Evolutionary conservation across 108 stramenopile species (phyloP), one percentile per base, ranked within the genome.

Genomic region (Nitzschia putrida): DNA sequence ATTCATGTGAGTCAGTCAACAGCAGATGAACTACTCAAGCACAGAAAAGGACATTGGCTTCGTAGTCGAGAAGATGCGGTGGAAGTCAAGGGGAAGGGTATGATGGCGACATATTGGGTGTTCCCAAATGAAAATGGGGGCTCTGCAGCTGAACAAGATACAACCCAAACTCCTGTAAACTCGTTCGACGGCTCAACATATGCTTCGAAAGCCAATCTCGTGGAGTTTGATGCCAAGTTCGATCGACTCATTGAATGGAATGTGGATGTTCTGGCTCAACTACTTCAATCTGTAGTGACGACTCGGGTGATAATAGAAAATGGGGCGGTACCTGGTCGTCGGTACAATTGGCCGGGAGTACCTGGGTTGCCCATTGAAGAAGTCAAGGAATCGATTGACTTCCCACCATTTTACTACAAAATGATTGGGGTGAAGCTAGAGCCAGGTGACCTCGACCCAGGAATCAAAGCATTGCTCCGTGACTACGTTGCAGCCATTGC

Each of bases 231-330:
- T 55, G 12, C 13, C 12, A 23, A 24, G 23, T 22, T 13, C 9
- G 58, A 60, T 13, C 58, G 58, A 11, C 38, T 60, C 5, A 49
- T 64, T 49, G 40, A 64, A 23, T 64, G 63, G 63, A 64, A 64
- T 42, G 63, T 64, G 7, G 23, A 64, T 20, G 18, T n/a, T 9
- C 23, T 64, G 0, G 13, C 43, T 9, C 18, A 18, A 14, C 12
- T 64, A 2, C 63, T 64, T n/a, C 20, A 64, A 24, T n/a, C 44
- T 13, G 24, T 64, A 14, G 34, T 16, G 20, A 2, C 23, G 55
- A 56, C 13, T 50, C 16, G 49, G 5, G 11, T 11, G 8, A 47
- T 18, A 11, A 25, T 49, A 0, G 63, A 45, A 24, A 44, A 64
- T 47, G 63, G 47, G 10, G 14, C 3, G 29, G 29, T 16, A 29